Evolutionary conservation across 73 alveolate genomes (phyloP).

Genomic region (Paramecium tetraurelia): DNA sequence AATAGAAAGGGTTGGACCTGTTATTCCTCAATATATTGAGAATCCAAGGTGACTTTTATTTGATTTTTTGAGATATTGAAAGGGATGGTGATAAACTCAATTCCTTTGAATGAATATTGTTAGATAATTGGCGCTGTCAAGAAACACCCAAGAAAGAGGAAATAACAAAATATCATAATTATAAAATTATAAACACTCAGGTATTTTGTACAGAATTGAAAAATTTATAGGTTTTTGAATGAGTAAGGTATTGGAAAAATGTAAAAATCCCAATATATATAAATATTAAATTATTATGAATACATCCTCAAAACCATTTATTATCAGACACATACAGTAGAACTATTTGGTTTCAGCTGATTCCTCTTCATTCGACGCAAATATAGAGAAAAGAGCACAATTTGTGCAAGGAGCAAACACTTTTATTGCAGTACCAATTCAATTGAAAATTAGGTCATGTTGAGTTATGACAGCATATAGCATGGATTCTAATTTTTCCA

Average conservation of each 20-base stretch:
- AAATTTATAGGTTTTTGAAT: background rate
- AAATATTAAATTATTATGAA: background rate
- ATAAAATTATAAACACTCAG: background rate
- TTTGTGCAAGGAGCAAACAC: conserved; percentile 44
- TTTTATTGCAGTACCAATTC: background rate
- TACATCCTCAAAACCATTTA: background rate
- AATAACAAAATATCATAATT: background rate
- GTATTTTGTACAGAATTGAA: background rate
- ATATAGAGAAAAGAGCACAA: background rate
- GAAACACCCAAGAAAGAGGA: background rate
- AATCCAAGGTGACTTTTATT: background rate
- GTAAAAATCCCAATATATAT: background rate
- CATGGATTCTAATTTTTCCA: background rate
- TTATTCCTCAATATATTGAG: background rate
- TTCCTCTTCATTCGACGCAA: background rate
- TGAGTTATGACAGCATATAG: background rate
- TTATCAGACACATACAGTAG: background rate
- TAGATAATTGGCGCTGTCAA: background rate
- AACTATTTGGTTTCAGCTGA: background rate
- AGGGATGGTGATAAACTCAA: background rate
- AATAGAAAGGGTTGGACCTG: background rate
- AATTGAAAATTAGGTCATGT: conserved; percentile 6
- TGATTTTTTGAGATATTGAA: background rate
- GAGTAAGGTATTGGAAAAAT: background rate
- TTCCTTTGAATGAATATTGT: background rate